A percentile compares a stretch with the other conserved stretches of the same genome.
These are phyloP conservation scores for Boletus eberwhitei DNA, from an alignment of 768 basidiomycete species.

Conservation along the genomic window DNA sequence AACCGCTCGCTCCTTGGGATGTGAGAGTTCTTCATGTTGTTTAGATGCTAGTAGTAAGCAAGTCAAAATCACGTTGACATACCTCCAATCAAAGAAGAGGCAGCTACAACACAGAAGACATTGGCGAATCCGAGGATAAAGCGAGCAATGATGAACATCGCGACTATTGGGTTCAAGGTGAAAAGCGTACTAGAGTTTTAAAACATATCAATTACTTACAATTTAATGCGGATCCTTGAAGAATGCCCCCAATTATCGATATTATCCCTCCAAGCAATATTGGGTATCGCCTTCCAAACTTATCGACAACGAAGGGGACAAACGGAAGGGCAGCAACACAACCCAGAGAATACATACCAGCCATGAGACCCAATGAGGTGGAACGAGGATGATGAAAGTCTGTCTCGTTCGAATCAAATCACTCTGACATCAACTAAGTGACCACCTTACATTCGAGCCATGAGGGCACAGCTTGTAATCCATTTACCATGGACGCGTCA, in stretches of 20 bases:
- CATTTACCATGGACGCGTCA: slow-evolving; percentile 58
- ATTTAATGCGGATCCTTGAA: slow-evolving; percentile 16
- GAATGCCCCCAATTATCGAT: slow-evolving; percentile 8
- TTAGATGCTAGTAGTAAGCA: background rate
- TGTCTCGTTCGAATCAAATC: slow-evolving; percentile 15
- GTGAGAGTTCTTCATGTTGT: slow-evolving; percentile 14
- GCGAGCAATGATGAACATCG: slow-evolving; percentile 14
- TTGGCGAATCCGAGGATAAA: slow-evolving; percentile 18
- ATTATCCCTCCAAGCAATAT: slow-evolving; percentile 14
- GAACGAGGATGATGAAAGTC: slow-evolving; percentile 54
- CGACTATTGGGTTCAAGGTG: background rate
- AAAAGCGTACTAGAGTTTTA: background rate
- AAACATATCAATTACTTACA: background rate
- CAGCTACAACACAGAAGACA: slow-evolving; percentile 15
- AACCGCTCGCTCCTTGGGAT: slow-evolving; percentile 21
- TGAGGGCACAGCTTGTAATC: slow-evolving; percentile 54
- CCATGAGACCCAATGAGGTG: slow-evolving; percentile 29
- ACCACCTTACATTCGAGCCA: slow-evolving; percentile 50
- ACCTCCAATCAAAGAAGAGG: slow-evolving; percentile 22
- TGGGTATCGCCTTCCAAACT: slow-evolving; percentile 11
- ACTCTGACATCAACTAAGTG: background rate
- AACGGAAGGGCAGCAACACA: slow-evolving; percentile 52
- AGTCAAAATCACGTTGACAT: background rate
- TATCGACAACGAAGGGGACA: slow-evolving; percentile 9
- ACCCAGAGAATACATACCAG: slow-evolving; percentile 59